These are phyloP conservation scores for Globisporangium canariense DNA, from an alignment of 352 stramenopile genomes.

Conservation along the genomic window DNA sequence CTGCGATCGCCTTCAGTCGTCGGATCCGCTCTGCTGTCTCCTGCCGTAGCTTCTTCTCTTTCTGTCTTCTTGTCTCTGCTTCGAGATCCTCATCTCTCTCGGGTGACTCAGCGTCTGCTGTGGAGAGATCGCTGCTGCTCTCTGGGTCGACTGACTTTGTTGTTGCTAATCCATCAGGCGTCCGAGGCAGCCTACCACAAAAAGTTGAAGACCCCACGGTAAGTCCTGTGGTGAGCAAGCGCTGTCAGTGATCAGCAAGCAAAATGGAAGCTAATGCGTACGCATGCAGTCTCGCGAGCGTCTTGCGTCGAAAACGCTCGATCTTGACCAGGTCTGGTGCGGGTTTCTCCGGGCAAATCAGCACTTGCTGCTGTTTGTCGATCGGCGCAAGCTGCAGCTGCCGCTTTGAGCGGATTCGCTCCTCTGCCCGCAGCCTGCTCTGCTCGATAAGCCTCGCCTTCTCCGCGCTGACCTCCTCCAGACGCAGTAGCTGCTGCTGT, in stretches of 20 bases:
- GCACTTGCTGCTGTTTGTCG: not conserved
- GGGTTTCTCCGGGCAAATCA: constrained; percentile 8
- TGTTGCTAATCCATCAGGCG: not conserved
- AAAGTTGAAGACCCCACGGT: not conserved
- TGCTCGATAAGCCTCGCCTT: constrained; percentile 31
- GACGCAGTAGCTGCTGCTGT: constrained; percentile 16
- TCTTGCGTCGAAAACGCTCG: constrained; percentile 17
- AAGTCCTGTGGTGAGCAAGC: not conserved
- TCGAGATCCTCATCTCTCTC: constrained; percentile 25
- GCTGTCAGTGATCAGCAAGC: not conserved
- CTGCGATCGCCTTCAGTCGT: constrained; percentile 32
- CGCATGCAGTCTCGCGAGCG: constrained; percentile 12
- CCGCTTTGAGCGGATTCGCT: constrained; percentile 35
- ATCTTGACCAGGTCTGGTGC: constrained; percentile 9
- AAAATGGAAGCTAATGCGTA: not conserved
- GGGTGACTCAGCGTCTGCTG: not conserved
- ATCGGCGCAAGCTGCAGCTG: constrained; percentile 12
- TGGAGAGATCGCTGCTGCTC: not conserved
- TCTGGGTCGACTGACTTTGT: not conserved
- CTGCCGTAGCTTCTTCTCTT: constrained; percentile 40
- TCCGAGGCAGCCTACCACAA: not conserved
- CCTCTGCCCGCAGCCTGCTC: constrained; percentile 40
- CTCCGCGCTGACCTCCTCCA: constrained; percentile 27
- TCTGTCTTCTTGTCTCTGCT: constrained; percentile 20
- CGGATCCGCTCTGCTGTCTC: constrained; percentile 50